These are phyloP conservation scores for Penicillium mononematosum DNA, from an alignment of 495 filamentous ascomycete genomes.

Conservation along the genomic window DNA sequence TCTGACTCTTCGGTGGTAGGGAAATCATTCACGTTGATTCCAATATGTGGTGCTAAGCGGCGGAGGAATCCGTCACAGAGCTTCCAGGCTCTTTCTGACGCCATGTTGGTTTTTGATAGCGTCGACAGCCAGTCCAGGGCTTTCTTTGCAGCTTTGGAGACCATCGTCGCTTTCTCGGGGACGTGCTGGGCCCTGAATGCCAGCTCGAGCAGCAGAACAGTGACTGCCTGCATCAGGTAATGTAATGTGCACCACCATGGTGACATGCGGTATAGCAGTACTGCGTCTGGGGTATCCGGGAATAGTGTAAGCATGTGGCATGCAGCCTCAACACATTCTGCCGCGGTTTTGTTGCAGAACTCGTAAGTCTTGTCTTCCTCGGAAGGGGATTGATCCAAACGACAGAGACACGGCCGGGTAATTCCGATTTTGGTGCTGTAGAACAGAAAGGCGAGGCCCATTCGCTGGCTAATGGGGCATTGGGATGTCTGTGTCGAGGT, in stretches of 20 bases:
- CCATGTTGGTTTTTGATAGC: conserved; percentile 45
- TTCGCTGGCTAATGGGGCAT: conserved; percentile 38
- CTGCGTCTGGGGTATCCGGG: conserved; percentile 41
- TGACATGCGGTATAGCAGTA: conserved; percentile 47
- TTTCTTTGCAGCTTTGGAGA: conserved; percentile 55
- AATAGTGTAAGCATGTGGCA: conserved; percentile 54
- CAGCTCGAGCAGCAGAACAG: conserved; percentile 59
- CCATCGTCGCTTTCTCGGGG: conserved; percentile 49
- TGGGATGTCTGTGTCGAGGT: conserved; percentile 35
- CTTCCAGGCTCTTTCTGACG: conserved; percentile 51
- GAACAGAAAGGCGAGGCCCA: conserved; percentile 54
- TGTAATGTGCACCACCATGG: conserved; percentile 67
- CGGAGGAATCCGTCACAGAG: conserved; percentile 50
- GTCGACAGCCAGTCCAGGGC: conserved; percentile 52
- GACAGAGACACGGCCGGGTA: conserved; percentile 60
- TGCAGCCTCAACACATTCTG: conserved; percentile 58
- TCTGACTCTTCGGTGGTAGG: conserved; percentile 26
- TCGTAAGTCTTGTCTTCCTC: conserved; percentile 39
- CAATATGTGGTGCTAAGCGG: conserved; percentile 41
- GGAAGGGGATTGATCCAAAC: conserved; percentile 40
- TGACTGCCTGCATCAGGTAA: conserved; percentile 60
- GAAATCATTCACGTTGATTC: conserved; percentile 30
- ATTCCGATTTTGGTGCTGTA: conserved; percentile 60
- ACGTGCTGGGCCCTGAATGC: conserved; percentile 53
- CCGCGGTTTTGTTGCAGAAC: conserved; percentile 52